phyloP scores from a whole-genome alignment of 305 asterid genomes.

The Rubia tinctorum region DNA sequence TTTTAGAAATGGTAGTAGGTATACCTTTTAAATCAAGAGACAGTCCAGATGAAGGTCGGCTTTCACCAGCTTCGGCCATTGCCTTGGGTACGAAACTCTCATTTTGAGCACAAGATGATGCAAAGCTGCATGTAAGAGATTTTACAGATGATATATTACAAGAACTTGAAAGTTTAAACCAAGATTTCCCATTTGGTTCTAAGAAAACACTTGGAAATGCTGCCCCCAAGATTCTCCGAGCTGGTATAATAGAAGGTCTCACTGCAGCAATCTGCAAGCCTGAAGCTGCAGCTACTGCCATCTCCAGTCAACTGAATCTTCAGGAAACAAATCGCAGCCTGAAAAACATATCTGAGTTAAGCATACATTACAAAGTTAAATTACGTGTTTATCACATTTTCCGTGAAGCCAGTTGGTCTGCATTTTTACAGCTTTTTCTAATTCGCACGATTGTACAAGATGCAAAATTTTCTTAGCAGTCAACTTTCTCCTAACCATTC shows the following conservation, averaged over 20 bases:
- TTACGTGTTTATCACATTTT: not conserved
- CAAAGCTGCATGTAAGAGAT: conserved; percentile 37
- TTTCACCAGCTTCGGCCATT: conserved; percentile 52
- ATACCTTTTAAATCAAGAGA: conserved; percentile 67
- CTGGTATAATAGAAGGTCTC: conserved; percentile 30
- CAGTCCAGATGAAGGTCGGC: conserved; percentile 52
- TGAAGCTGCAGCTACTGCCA: conserved; percentile 43
- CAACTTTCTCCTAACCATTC: not conserved
- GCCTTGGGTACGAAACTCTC: conserved; percentile 50
- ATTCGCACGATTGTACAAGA: not conserved
- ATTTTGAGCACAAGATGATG: conserved; percentile 42
- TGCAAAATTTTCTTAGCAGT: not conserved
- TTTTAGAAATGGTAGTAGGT: not conserved
- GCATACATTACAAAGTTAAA: not conserved
- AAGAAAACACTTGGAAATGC: conserved; percentile 30
- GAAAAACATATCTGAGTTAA: conserved; percentile 2
- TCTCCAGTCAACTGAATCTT: conserved; percentile 16
- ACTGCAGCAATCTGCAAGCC: conserved; percentile 32
- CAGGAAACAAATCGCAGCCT: conserved; percentile 14
- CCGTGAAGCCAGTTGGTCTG: not conserved
- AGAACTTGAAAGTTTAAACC: conserved; percentile 54
- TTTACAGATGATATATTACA: conserved; percentile 46
- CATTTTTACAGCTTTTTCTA: not conserved
- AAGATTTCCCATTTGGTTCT: conserved; percentile 30
- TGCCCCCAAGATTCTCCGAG: conserved; percentile 26